These are phyloP conservation scores for Eudorina sp. DNA, from an alignment of 139 green algal species.

Conservation along the genomic window DNA sequence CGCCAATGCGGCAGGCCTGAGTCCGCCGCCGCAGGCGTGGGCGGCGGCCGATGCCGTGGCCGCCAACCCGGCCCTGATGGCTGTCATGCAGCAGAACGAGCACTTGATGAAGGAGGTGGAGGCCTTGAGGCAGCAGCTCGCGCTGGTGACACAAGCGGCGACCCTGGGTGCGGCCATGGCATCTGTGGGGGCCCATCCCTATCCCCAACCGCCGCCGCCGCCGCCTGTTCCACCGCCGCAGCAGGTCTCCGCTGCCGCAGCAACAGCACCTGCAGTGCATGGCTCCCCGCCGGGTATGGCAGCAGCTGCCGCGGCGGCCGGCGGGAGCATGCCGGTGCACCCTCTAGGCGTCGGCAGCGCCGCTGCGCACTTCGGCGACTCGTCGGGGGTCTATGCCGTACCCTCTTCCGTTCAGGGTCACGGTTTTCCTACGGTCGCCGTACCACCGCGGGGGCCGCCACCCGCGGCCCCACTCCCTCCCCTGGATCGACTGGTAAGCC, in stretches of 20 bases:
- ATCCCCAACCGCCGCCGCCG: background rate
- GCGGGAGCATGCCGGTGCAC: background rate
- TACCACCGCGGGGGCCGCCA: background rate
- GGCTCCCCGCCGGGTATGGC: background rate
- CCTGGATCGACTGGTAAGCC: too few relatives aligned
- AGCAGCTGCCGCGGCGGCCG: background rate
- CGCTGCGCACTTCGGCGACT: background rate
- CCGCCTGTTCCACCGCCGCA: background rate
- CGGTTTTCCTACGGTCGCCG: background rate
- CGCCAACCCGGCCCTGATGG: background rate
- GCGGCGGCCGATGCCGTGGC: background rate
- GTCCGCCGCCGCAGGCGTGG: background rate
- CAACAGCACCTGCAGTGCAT: background rate
- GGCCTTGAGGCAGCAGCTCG: conserved; percentile 24
- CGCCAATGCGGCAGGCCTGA: too few relatives aligned
- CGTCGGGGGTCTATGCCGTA: too few relatives aligned
- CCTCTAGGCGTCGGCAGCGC: background rate
- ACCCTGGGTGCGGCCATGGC: background rate
- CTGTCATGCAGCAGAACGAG: conserved; percentile 43
- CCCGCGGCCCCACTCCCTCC: too few relatives aligned
- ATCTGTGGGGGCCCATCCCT: background rate
- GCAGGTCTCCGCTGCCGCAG: background rate
- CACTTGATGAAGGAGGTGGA: conserved; percentile 8
- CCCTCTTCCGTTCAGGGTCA: too few relatives aligned
- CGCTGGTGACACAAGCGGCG: conserved; percentile 8